Evolutionary conservation across 345 rosid species (phyloP).

Genomic region (Camelina sativa): DNA sequence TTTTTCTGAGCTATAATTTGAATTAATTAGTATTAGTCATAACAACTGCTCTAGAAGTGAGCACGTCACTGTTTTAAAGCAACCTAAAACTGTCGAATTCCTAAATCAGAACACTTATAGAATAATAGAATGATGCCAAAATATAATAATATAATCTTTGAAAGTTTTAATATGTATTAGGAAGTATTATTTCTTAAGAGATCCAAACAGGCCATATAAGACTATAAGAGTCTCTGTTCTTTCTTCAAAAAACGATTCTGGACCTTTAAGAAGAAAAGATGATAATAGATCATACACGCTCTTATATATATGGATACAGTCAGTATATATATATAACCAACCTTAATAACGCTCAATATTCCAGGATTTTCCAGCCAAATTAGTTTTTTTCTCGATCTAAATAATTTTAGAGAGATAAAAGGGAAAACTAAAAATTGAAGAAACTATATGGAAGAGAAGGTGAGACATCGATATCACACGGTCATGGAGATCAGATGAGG

Average conservation of each 20-base stretch:
- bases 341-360: neutral
- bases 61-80: constrained; percentile 9
- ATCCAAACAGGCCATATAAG: neutral
- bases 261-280: neutral
- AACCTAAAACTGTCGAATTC: neutral
- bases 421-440: neutral
- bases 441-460: constrained; percentile 31
- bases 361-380: neutral
- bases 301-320: neutral
- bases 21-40: neutral
- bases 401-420: neutral
- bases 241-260: neutral
- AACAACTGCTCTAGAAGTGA: constrained; percentile 2
- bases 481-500: constrained; percentile 39
- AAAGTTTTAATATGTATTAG: neutral
- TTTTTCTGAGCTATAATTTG: neutral
- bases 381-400: neutral
- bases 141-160: neutral
- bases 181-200: neutral
- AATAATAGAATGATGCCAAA: neutral
- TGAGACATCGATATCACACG: constrained; percentile 42
- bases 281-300: neutral
- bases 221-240: neutral
- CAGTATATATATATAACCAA: neutral
- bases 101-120: constrained; percentile 6